Percentiles rank a stretch among this genome's conserved stretches.
Evolutionary conservation across 169 alveolate species (phyloP).

Genomic region (Besnoitia besnoiti): DNA sequence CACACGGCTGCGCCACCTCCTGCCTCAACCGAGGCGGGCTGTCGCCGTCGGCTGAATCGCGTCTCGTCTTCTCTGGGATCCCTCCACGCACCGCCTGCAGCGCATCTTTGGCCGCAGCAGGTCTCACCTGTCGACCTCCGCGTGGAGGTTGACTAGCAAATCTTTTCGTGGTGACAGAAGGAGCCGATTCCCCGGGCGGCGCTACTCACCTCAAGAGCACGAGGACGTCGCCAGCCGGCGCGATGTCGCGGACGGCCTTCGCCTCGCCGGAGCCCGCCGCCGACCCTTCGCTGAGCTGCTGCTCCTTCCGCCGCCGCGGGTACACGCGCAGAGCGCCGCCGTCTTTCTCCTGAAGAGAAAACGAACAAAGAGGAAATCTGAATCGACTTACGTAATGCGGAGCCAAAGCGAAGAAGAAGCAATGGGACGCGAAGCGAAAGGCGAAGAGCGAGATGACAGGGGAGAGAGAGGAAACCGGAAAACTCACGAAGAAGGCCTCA

Average conservation of each 20-base stretch:
- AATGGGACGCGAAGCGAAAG: no score
- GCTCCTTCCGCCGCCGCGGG: neutral
- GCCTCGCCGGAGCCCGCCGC: neutral
- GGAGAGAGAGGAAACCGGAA: no score
- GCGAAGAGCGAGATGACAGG: no score
- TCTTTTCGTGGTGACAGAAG: no score
- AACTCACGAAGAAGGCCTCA: no score
- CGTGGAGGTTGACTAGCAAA: constrained; percentile 3
- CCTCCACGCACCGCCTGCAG: no score
- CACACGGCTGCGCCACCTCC: no score
- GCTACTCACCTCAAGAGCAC: neutral
- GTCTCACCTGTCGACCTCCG: no score
- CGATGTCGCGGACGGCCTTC: neutral
- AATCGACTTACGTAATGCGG: neutral
- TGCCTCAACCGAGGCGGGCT: no score
- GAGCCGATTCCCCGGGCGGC: neutral
- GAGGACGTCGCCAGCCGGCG: neutral
- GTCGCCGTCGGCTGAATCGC: no score
- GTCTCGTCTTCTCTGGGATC: no score
- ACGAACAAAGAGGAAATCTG: neutral
- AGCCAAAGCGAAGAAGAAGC: neutral
- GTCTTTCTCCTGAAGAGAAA: neutral
- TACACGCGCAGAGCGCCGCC: constrained; percentile 23
- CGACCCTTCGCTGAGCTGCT: neutral
- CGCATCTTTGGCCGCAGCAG: no score